These are phyloP conservation scores for Yarrowia alimentaria DNA, from an alignment of 805 yeast species.

Conservation along the genomic window DNA sequence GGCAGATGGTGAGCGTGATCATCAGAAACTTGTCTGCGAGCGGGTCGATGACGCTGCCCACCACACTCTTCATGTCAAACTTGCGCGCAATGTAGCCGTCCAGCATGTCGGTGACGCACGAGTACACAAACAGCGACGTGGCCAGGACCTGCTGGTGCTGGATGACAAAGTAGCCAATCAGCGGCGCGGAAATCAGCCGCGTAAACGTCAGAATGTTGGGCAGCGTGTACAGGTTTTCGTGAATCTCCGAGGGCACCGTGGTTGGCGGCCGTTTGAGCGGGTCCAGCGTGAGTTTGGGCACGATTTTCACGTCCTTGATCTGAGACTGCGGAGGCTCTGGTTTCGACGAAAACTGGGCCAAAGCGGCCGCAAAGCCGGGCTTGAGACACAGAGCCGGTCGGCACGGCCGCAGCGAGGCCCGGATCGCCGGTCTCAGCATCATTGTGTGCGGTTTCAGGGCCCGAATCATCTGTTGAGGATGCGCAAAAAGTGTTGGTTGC, in stretches of 20 bases:
- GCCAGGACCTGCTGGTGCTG: conserved; percentile 64
- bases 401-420: background rate
- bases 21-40: conserved; percentile 90
- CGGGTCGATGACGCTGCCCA: conserved; percentile 92
- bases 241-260: conserved; percentile 32
- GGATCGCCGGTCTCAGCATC: no score
- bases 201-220: conserved; percentile 85
- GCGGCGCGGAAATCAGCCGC: conserved; percentile 77
- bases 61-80: conserved; percentile 70
- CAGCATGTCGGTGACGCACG: conserved; percentile 84
- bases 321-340: background rate
- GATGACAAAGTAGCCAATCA: conserved; percentile 75
- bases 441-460: conserved; percentile 4
- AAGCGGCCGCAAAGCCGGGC: no score
- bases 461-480: conserved; percentile 21
- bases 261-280: conserved; percentile 5
- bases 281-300: conserved; percentile 1
- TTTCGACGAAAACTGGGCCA: background rate
- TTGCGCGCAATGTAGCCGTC: conserved; percentile 91
- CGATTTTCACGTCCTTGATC: background rate
- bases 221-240: conserved; percentile 69
- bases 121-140: conserved; percentile 69
- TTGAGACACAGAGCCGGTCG: no score
- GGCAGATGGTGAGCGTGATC: conserved; percentile 77
- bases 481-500: no score